A percentile compares a stretch with the other conserved stretches of the same genome.
Evolutionary conservation across 257 asterid genomes (phyloP).

Genomic region (Nicotiana obtusifolia): DNA sequence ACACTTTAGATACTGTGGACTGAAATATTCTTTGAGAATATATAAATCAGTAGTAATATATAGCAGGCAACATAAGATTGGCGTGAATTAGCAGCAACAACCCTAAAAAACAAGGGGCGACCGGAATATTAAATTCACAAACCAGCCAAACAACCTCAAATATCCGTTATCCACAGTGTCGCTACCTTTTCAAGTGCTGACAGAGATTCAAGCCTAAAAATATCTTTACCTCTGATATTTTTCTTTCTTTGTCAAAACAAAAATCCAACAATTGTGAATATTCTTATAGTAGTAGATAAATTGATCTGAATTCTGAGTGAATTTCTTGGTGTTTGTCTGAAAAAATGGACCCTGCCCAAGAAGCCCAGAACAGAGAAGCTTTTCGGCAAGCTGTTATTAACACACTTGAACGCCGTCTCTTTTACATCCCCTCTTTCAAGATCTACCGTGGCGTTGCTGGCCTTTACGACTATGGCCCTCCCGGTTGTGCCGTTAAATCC

Average conservation of each 20-base stretch:
- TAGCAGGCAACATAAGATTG: not conserved
- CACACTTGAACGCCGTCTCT: conserved; percentile 74
- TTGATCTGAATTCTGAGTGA: not conserved
- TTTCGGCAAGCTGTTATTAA: conserved; percentile 64
- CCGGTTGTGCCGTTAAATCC: conserved; percentile 78
- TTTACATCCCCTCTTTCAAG: conserved; percentile 77
- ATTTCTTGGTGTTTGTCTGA: not conserved
- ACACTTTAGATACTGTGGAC: not conserved
- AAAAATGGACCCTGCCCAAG: not conserved
- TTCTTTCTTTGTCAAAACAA: not conserved
- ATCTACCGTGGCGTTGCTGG: conserved; percentile 92
- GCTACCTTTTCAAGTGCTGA: not conserved
- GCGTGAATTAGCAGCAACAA: not conserved
- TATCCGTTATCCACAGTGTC: not conserved
- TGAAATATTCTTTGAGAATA: not conserved
- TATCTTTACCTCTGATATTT: not conserved
- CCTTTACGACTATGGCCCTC: conserved; percentile 83
- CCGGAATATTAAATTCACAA: not conserved
- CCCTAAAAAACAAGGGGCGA: not conserved
- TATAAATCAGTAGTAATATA: not conserved
- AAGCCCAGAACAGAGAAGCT: conserved; percentile 35
- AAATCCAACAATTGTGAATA: not conserved
- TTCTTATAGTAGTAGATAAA: not conserved
- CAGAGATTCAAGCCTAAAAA: not conserved
- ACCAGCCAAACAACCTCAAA: not conserved